phyloP scores from a whole-genome alignment of 768 basidiomycete species.

The Tylopilus intermedius region DNA sequence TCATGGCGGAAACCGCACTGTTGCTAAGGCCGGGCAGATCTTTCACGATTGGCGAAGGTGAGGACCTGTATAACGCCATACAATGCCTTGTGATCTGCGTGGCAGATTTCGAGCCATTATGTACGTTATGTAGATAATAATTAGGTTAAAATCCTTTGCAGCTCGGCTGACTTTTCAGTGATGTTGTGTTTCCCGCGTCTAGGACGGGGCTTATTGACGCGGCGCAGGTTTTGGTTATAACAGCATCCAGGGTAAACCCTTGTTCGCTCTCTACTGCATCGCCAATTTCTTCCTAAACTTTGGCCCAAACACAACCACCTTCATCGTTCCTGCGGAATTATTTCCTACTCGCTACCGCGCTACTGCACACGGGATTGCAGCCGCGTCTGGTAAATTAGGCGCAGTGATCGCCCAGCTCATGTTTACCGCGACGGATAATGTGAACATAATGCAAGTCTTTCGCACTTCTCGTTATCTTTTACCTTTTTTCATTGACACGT shows the following conservation, averaged over 20 bases:
- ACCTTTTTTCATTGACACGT: background rate
- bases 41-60: no score
- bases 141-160: no score
- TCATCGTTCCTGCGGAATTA: background rate
- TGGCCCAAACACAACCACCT: background rate
- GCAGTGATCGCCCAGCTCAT: background rate
- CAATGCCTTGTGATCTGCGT: no score
- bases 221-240: background rate
- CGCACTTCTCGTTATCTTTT: background rate
- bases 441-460: background rate
- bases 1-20: no score
- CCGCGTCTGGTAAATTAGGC: background rate
- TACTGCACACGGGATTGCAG: background rate
- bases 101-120: no score
- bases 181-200: background rate
- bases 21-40: no score
- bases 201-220: background rate
- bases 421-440: background rate
- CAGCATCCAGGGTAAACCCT: background rate
- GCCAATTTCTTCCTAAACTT: background rate
- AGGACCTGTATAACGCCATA: no score
- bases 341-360: background rate
- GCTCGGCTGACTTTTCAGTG: no score
- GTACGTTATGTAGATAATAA: no score
- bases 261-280: background rate